Base-by-base conservation (phyloP, 768 basidiomycete genomes). In the Glaciozyma antarctica region DNA sequence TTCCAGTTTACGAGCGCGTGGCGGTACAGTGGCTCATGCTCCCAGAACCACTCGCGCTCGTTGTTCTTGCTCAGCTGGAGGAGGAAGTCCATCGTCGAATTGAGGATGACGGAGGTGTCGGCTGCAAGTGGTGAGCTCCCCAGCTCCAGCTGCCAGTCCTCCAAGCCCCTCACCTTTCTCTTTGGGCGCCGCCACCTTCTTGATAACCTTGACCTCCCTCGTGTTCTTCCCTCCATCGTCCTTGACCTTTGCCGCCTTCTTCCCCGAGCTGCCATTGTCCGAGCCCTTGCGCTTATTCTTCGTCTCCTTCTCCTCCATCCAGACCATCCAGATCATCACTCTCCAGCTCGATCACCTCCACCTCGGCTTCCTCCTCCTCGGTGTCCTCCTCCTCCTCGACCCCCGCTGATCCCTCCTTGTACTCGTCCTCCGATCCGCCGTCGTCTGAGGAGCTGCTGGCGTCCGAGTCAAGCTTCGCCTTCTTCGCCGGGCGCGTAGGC, bases 101-200 rank as follows among this genome's bases (percentile, higher is more conserved):
- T 61, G 2, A 71, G 62, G 22, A 71, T 60, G 41, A 62, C 43
- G 3, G 47, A 32, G 24, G 65, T 67, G 7, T 62, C 61, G 48
- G 69, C 69, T 70, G 62, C n/a, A 26, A 15, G 54, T 24, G 5
- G 28, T 17, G 8, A 16, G 22, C 22, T n/a, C 24, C 28, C 26
- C 51, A n/a, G n/a, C 26, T 7, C 26, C 24, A 16, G n/a, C 26
- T 13, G 12, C 15, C 51, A 34, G 26, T 58, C 7, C n/a, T 4
- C n/a, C n/a, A 3, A 5, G 28, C 5, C 24, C 21, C 81, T 65
- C 62, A 88, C 90, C 90, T 89, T 77, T 86, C 81, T 5, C 90
- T 81, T 74, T 95, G 88, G 67, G 97, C 92, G 73, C 85, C 85
- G 89, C 86, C 64, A 88, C 83, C 73, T 81, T 81, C 48, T 95